A percentile compares a stretch with the other conserved stretches of the same genome.
Conservation (phyloP, 73 alveolate species). For the Tetrahymena malaccensis region DNA sequence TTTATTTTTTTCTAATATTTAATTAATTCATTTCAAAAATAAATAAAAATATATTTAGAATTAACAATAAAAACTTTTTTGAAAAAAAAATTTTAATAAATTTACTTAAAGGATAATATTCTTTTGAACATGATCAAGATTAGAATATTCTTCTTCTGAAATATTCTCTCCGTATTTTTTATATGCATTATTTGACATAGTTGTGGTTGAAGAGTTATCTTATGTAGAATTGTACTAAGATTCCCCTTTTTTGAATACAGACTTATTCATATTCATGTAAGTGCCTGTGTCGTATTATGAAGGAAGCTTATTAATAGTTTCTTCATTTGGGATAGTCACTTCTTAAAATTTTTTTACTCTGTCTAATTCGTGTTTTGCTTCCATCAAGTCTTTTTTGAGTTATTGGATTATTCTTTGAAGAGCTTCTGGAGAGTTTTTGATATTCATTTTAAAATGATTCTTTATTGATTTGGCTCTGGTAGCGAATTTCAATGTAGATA, state of each 20-base stretch:
- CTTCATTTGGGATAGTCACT: slow-evolving; percentile 29
- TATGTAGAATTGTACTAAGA: neutral
- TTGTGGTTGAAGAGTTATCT: neutral
- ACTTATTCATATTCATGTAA: neutral
- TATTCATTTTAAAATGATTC: slow-evolving; percentile 65
- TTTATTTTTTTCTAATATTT: too few species aligned
- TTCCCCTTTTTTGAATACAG: neutral
- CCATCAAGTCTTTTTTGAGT: slow-evolving; percentile 28
- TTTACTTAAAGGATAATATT: neutral
- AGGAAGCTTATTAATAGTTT: neutral
- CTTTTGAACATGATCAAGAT: neutral
- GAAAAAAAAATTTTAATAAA: neutral
- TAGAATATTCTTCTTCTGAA: neutral
- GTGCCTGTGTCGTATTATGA: neutral
- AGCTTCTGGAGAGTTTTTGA: slow-evolving; percentile 63
- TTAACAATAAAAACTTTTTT: too few species aligned
- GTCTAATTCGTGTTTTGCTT: slow-evolving; percentile 37
- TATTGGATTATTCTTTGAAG: slow-evolving; percentile 39
- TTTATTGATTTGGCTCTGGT: slow-evolving; percentile 83
- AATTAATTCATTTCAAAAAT: too few species aligned
- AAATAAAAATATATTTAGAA: too few species aligned
- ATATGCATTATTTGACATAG: neutral
- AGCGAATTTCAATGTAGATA: slow-evolving; percentile 84
- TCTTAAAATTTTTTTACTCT: slow-evolving; percentile 1
- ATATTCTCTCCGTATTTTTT: neutral